Evolutionary conservation across 495 filamentous ascomycete species (phyloP), one percentile per base, ranked within the genome.

Genomic region (Darksidea phi): DNA sequence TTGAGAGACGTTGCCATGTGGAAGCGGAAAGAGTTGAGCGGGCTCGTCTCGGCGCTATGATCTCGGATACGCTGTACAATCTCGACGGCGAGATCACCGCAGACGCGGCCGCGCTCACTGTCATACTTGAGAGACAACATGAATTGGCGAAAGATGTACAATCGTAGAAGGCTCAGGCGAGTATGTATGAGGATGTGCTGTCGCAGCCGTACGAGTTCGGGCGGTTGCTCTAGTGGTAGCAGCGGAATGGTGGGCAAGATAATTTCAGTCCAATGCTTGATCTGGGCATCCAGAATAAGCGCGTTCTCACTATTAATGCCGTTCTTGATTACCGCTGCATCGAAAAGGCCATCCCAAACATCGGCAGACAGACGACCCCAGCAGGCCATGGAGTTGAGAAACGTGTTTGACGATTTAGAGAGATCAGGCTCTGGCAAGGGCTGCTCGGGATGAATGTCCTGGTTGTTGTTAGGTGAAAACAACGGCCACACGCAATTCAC

Each of bases 341-440:
- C 24, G 18, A 58, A 63, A n/a, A 67, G 20, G 24, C 51, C 32
- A 18, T 67, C 64, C 64, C 59, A 63, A 28, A 56, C 48, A 17
- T 58, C 53, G 43, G 59, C 59, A 15, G 43, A 21, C 13, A 64
- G 45, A 15, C 49, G 57, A 8, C 18, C 61, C 46, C 54, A 67
- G 6, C 21, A 26, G 6, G 48, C 36, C 65, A 67, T 64, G 18
- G 42, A 41, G 13, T 15, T 51, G 11, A 64, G 50, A 28, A 55
- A 67, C 17, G 36, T 18, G 28, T 57, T 53, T 8, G 26, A 11
- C 10, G 53, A 58, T 17, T 28, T 17, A 2, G 17, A 34, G 7
- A 48, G 8, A 20, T 63, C 48, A 17, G 23, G 54, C 4, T 63
- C 37, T 13, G 60, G 47, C 3, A 57, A 23, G n/a, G 48, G 47